phyloP scores from a whole-genome alignment of 768 basidiomycete genomes.

The Lyophyllum semitale region DNA sequence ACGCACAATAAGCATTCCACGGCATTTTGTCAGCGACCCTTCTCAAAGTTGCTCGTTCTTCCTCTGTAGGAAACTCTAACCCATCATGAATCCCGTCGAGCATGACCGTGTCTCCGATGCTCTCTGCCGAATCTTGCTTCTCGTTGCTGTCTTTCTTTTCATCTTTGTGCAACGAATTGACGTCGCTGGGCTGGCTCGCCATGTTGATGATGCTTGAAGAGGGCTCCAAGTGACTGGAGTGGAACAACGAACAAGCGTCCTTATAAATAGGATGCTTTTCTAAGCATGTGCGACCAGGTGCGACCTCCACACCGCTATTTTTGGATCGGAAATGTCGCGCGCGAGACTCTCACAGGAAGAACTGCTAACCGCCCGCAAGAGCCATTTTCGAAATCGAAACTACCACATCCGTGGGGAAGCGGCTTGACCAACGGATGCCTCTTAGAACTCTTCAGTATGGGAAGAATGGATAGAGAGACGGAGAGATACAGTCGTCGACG shows the following conservation, averaged over 20 bases:
- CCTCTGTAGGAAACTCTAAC: constrained; percentile 63
- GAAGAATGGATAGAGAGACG: not conserved
- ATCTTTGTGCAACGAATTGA: not conserved
- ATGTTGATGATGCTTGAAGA: not conserved
- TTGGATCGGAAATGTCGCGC: not conserved
- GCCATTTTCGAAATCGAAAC: not conserved
- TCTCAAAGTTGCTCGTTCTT: constrained; percentile 58
- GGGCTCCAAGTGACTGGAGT: not conserved
- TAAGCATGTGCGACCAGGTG: not conserved
- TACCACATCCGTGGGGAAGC: not conserved
- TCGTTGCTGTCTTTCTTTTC: constrained; percentile 49
- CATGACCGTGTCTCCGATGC: constrained; percentile 6
- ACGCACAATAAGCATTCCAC: constrained; percentile 57
- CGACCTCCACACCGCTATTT: not conserved
- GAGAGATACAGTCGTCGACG: not conserved
- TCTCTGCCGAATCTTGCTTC: not conserved
- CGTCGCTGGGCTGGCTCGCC: not conserved
- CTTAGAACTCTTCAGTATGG: not conserved
- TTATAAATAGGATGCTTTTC: not conserved
- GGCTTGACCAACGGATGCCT: too few species aligned
- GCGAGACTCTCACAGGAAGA: not conserved
- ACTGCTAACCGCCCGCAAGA: not conserved
- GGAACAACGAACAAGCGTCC: not conserved
- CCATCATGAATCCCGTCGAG: constrained; percentile 44
- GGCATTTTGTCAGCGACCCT: constrained; percentile 62